These are phyloP conservation scores for Colletotrichum trifolii DNA, from an alignment of 2,329 filamentous ascomycete species.

Conservation along the genomic window DNA sequence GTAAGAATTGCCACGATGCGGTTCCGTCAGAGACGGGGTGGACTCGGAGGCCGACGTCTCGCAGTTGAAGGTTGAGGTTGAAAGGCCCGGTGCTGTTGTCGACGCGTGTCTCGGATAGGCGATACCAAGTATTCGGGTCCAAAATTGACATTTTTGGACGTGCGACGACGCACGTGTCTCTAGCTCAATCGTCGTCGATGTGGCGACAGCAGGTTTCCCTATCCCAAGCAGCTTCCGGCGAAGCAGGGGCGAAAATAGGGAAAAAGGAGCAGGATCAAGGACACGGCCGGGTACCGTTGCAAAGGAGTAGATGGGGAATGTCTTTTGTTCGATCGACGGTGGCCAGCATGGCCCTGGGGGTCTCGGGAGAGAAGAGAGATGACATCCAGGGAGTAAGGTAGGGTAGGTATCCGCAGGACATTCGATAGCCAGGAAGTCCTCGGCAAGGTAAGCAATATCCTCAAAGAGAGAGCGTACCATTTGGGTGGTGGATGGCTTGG, in stretches of 20 bases:
- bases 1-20: slow-evolving; percentile 45
- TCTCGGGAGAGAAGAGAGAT: slow-evolving; percentile 22
- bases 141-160: slow-evolving; percentile 37
- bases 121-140: slow-evolving; percentile 50
- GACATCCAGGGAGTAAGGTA: slow-evolving; percentile 8
- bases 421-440: too few species aligned
- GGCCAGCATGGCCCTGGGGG: slow-evolving; percentile 15
- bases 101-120: slow-evolving; percentile 47
- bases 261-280: slow-evolving; percentile 16
- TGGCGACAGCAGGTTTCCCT: not conserved
- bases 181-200: slow-evolving; percentile 1
- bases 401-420: too few species aligned
- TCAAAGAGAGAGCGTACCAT: too few species aligned
- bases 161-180: slow-evolving; percentile 17
- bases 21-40: slow-evolving; percentile 30
- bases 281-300: slow-evolving; percentile 28
- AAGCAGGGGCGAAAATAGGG: slow-evolving; percentile 23
- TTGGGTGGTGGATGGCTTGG: too few species aligned
- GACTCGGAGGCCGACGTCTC: slow-evolving; percentile 41
- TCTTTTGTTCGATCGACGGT: slow-evolving; percentile 30
- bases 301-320: slow-evolving; percentile 29
- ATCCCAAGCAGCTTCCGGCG: slow-evolving; percentile 15
- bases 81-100: slow-evolving; percentile 43
- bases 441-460: too few species aligned
- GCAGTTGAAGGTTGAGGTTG: slow-evolving; percentile 35